Evolutionary conservation across 345 rosid species (phyloP).

Genomic region (Erodium maritimum): DNA sequence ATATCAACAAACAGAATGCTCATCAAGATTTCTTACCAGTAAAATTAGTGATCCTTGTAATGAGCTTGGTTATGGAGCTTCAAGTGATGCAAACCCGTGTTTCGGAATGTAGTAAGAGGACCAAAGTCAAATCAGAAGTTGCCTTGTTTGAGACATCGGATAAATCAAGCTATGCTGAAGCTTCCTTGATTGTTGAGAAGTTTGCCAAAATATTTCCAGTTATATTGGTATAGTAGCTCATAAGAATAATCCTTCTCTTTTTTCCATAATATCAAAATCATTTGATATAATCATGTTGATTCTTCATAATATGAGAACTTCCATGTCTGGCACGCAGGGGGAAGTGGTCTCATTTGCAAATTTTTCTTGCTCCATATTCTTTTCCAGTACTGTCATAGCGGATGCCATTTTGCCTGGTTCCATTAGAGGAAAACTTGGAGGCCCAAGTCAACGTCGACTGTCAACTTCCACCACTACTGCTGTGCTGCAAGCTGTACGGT

Average conservation of each 20-base stretch:
- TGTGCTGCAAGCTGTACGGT: conserved; percentile 72
- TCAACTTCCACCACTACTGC: conserved; percentile 47
- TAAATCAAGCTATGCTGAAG: conserved; percentile 18
- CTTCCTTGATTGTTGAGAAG: conserved; percentile 28
- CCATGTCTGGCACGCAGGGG: conserved; percentile 37
- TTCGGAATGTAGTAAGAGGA: conserved; percentile 19
- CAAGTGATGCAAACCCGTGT: conserved; percentile 37
- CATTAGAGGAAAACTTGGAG: conserved; percentile 81
- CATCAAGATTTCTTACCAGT: conserved; percentile 29
- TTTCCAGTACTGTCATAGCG: conserved; percentile 30
- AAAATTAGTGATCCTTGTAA: conserved; percentile 49
- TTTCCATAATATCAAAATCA: too few relatives aligned
- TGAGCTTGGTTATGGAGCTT: conserved; percentile 57
- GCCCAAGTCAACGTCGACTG: conserved; percentile 92
- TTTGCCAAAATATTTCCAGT: conserved; percentile 28
- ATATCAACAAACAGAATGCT: conserved; percentile 35
- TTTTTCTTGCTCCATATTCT: conserved; percentile 52
- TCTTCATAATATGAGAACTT: background rate
- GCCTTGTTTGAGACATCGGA: conserved; percentile 21
- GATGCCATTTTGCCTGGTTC: conserved; percentile 49
- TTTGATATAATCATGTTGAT: too few relatives aligned
- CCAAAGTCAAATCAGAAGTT: conserved; percentile 14
- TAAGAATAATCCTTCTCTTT: too few relatives aligned
- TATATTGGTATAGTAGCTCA: conserved; percentile 38
- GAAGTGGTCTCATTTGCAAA: conserved; percentile 55